phyloP scores from a whole-genome alignment of 2,329 filamentous ascomycete genomes.

The Pyrenophora tritici-repentis region DNA sequence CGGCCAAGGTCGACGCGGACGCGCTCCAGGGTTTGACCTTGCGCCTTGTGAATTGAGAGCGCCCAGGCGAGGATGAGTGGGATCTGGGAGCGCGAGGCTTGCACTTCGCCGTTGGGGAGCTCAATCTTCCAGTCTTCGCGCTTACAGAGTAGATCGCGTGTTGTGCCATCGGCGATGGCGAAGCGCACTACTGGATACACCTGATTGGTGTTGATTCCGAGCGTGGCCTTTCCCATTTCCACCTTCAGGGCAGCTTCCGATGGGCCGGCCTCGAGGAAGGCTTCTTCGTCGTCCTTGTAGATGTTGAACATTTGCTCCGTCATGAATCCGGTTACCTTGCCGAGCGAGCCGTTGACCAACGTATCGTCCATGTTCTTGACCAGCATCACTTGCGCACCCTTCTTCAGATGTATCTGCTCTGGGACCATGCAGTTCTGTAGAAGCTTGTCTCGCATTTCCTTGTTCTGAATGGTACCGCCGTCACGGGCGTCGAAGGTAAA shows the following conservation, averaged over 20 bases:
- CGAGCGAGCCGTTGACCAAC: conserved; percentile 91
- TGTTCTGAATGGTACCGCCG: conserved; percentile 69
- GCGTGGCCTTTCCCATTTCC: conserved; percentile 55
- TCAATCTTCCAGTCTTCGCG: conserved; percentile 96
- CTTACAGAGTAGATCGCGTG: conserved; percentile 77
- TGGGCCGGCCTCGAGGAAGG: conserved; percentile 57
- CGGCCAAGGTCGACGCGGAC: conserved; percentile 92
- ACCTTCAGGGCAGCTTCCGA: conserved; percentile 47
- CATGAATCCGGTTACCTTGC: conserved; percentile 84
- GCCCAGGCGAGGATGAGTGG: conserved; percentile 97
- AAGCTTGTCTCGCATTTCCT: conserved; percentile 72
- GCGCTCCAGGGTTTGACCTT: conserved; percentile 89
- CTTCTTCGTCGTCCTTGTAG: conserved; percentile 63
- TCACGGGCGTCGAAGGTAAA: conserved; percentile 76
- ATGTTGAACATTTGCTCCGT: conserved; percentile 65
- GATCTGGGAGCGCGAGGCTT: conserved; percentile 75
- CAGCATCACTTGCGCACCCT: conserved; percentile 97
- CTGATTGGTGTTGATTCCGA: conserved; percentile 56
- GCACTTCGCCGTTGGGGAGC: conserved; percentile 90
- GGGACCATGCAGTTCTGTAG: conserved; percentile 94
- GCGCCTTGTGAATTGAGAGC: conserved; percentile 95
- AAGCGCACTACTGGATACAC: conserved; percentile 88
- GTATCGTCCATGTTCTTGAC: conserved; percentile 98
- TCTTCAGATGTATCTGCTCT: conserved; percentile 76
- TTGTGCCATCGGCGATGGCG: conserved; percentile 74